Conservation (phyloP, 2,329 filamentous ascomycete genomes). For the Nothopassalora personata region DNA sequence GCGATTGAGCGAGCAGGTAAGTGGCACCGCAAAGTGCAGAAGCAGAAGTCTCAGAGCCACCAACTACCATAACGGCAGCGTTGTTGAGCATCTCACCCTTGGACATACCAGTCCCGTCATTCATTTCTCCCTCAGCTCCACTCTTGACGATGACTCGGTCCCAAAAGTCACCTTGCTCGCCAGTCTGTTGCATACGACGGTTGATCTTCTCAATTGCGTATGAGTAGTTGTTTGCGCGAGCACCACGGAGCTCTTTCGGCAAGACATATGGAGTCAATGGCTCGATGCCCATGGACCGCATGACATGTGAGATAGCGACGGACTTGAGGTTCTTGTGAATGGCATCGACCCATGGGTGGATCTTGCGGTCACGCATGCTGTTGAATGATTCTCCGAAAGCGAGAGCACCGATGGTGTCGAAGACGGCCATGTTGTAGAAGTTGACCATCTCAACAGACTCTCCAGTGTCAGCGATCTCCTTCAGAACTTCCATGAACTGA, state of each 20-base stretch:
- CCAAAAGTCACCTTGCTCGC: not conserved
- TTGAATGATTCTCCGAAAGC: constrained; percentile 2
- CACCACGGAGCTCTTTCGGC: not conserved
- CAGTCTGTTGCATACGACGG: not conserved
- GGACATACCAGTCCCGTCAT: not conserved
- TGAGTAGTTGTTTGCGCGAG: not conserved
- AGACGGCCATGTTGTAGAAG: constrained; percentile 1
- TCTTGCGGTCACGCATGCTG: not conserved
- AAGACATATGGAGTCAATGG: not conserved
- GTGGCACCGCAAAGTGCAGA: not conserved
- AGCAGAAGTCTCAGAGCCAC: not conserved
- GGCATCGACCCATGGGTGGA: not conserved
- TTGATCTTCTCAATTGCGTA: not conserved
- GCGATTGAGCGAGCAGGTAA: not conserved
- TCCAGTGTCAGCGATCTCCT: constrained; percentile 6
- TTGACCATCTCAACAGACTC: constrained; percentile 13
- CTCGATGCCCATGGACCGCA: not conserved
- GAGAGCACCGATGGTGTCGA: not conserved
- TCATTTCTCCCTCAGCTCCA: not conserved
- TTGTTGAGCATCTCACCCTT: not conserved
- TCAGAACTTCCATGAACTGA: constrained; percentile 30
- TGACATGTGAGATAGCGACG: not conserved
- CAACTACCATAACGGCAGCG: not conserved
- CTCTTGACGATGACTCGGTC: not conserved
- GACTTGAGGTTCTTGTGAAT: not conserved